Percentiles rank a stretch among this genome's conserved stretches.
phyloP scores from a whole-genome alignment of 1,284 basidiomycete genomes.

The Mycosarcoma maydis region DNA sequence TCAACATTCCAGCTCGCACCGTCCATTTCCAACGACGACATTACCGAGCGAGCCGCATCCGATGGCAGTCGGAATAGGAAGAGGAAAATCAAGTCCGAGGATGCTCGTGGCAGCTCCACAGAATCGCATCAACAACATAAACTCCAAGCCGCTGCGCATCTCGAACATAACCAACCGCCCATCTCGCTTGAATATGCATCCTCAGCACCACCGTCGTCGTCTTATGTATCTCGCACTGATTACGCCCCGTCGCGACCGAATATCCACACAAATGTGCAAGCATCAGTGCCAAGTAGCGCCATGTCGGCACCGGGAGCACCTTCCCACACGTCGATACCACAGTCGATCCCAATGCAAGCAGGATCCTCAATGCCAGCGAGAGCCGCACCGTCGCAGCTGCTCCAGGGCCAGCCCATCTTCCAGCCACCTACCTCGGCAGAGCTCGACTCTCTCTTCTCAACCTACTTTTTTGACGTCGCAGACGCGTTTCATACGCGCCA shows the following conservation, averaged over 20 bases:
- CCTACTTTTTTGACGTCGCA: slow-evolving; percentile 48
- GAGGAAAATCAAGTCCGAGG: slow-evolving; percentile 16
- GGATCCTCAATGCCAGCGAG: slow-evolving; percentile 1
- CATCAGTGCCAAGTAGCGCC: slow-evolving; percentile 7
- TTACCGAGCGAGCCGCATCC: neutral
- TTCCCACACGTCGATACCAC: neutral
- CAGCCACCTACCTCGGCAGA: slow-evolving; percentile 42
- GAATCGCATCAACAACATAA: neutral
- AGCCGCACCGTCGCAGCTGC: slow-evolving; percentile 16
- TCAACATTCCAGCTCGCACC: neutral
- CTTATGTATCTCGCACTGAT: slow-evolving; percentile 2
- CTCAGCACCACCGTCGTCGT: neutral
- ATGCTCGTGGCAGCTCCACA: neutral
- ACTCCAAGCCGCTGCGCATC: neutral
- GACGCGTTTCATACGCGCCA: slow-evolving; percentile 24
- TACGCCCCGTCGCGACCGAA: neutral
- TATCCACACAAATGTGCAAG: neutral
- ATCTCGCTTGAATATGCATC: no score
- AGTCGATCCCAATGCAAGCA: slow-evolving; percentile 4
- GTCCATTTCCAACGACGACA: neutral
- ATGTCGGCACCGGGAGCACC: slow-evolving; percentile 4
- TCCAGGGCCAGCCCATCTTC: slow-evolving; percentile 42
- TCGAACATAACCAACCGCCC: no score
- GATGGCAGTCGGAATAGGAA: slow-evolving; percentile 10
- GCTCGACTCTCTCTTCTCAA: slow-evolving; percentile 47